phyloP scores from a whole-genome alignment of 768 basidiomycete genomes.

The Boletellus ananiceps region DNA sequence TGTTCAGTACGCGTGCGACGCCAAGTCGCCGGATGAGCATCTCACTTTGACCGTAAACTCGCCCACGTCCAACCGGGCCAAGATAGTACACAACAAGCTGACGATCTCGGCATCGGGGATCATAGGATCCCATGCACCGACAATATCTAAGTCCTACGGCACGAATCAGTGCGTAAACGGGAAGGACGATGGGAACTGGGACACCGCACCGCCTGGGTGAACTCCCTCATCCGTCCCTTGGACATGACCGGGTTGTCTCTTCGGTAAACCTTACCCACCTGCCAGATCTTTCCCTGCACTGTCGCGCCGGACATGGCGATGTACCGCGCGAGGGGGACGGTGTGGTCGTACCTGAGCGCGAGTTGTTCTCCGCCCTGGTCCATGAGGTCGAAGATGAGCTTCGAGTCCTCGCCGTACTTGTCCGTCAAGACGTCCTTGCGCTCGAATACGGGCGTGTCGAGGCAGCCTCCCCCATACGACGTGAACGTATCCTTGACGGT shows the following conservation, averaged over 20 bases:
- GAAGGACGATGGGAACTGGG: neutral
- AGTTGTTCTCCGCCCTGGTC: slow-evolving; percentile 98
- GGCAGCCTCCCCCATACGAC: slow-evolving; percentile 76
- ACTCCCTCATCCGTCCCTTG: slow-evolving; percentile 98
- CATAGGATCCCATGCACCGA: slow-evolving; percentile 92
- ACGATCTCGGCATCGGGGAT: slow-evolving; percentile 50
- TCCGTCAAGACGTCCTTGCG: slow-evolving; percentile 93
- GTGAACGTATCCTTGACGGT: slow-evolving; percentile 87
- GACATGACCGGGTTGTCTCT: slow-evolving; percentile 96
- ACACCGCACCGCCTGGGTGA: slow-evolving; percentile 83
- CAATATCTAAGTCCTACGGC: slow-evolving; percentile 88
- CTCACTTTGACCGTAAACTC: slow-evolving; percentile 90
- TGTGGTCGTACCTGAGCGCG: slow-evolving; percentile 92
- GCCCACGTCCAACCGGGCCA: slow-evolving; percentile 82
- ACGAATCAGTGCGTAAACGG: neutral
- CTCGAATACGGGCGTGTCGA: slow-evolving; percentile 98
- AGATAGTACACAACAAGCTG: slow-evolving; percentile 72
- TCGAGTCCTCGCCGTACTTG: slow-evolving; percentile 97
- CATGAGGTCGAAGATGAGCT: slow-evolving; percentile 95
- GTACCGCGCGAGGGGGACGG: slow-evolving; percentile 93
- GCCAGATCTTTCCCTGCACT: slow-evolving; percentile 83
- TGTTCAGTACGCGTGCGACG: neutral
- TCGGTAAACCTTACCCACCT: slow-evolving; percentile 98
- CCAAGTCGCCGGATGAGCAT: neutral
- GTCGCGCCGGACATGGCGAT: slow-evolving; percentile 93